These are phyloP conservation scores for Pugionium dolabratum DNA, from an alignment of 345 rosid species.

Conservation along the genomic window DNA sequence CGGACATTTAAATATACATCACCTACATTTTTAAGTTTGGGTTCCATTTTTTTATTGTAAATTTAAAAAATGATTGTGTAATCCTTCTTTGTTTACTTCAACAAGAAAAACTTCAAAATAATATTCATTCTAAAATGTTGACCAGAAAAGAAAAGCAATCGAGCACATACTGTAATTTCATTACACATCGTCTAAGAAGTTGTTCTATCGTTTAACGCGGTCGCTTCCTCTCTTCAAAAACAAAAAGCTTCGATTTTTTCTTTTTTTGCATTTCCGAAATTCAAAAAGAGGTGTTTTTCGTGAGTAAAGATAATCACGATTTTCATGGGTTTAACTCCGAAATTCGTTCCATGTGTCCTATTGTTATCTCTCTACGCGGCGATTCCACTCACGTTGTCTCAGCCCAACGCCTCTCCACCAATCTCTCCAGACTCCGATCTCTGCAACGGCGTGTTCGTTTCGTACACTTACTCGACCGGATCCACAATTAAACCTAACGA, in stretches of 20 bases:
- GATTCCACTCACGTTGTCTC: constrained; percentile 46
- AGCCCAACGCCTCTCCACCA: constrained; percentile 48
- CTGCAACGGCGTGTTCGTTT: constrained; percentile 75
- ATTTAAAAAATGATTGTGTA: background rate
- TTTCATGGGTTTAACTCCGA: constrained; percentile 37
- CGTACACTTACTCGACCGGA: constrained; percentile 60
- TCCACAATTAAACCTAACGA: constrained; percentile 58
- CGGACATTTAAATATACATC: no score
- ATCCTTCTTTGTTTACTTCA: constrained; percentile 18
- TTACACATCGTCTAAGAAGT: constrained; percentile 42
- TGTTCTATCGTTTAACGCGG: constrained; percentile 42
- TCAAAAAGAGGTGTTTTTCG: background rate
- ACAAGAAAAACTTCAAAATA: constrained; percentile 3
- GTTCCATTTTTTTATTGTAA: background rate
- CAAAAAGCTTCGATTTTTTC: constrained; percentile 10
- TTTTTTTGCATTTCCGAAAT: background rate
- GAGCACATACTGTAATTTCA: constrained; percentile 24
- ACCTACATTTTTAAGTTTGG: background rate
- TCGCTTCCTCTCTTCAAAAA: constrained; percentile 30
- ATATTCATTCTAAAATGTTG: constrained; percentile 15
- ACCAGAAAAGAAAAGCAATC: background rate
- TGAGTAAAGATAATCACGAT: background rate
- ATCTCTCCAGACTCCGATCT: constrained; percentile 47
- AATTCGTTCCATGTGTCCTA: constrained; percentile 18
- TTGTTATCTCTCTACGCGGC: constrained; percentile 27